Evolutionary conservation across 2,329 filamentous ascomycete species (phyloP).

Genomic region (Colletotrichum sp.): DNA sequence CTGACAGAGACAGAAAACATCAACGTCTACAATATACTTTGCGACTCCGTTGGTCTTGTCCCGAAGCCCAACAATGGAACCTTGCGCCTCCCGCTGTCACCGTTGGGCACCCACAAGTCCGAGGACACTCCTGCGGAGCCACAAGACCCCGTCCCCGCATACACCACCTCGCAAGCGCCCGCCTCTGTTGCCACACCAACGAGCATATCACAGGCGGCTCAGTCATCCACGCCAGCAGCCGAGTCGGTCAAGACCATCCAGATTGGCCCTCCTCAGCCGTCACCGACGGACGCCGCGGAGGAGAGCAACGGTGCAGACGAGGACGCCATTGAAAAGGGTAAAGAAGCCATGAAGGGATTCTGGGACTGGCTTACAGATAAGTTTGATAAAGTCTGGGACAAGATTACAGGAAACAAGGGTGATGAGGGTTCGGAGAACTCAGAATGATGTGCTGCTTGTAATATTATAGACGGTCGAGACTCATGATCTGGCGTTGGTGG

Average conservation of each 20-base stretch:
- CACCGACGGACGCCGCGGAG: constrained; percentile 20
- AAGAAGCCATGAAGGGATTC: constrained; percentile 37
- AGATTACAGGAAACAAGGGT: constrained; percentile 37
- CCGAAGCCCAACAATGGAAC: constrained; percentile 89
- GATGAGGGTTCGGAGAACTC: background rate
- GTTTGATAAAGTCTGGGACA: constrained; percentile 50
- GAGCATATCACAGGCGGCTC: constrained; percentile 19
- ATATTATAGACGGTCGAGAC: background rate
- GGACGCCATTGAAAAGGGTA: constrained; percentile 31
- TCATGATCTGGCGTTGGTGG: constrained; percentile 8
- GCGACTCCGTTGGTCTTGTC: constrained; percentile 79
- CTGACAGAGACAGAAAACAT: constrained; percentile 74
- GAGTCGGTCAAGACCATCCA: constrained; percentile 15
- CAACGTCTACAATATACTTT: constrained; percentile 93
- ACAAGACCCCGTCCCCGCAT: constrained; percentile 52
- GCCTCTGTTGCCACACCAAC: background rate
- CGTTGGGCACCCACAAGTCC: constrained; percentile 65
- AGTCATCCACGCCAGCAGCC: constrained; percentile 5
- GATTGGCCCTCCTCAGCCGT: constrained; percentile 25
- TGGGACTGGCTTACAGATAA: constrained; percentile 60
- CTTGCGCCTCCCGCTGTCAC: constrained; percentile 71
- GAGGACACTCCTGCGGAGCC: constrained; percentile 55
- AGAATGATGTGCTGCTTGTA: background rate
- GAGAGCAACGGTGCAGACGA: constrained; percentile 28
- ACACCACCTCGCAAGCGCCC: constrained; percentile 7